Conservation (phyloP, 352 stramenopile genomes). For the Phytophthora boehmeriae region DNA sequence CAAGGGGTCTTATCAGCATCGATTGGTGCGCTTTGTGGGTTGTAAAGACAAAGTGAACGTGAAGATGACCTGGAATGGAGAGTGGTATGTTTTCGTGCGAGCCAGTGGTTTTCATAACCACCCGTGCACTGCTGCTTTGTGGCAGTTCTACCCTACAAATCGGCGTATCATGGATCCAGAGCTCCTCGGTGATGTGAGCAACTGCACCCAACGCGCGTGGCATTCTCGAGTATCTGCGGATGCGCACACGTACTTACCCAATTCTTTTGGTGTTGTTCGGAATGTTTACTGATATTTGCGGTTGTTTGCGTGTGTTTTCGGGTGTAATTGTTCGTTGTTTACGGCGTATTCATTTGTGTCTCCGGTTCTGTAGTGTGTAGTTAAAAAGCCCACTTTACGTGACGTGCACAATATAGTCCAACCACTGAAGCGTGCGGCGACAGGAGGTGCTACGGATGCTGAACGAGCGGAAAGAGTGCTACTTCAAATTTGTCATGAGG, state of each 20-base stretch:
- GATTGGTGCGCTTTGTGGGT: not conserved
- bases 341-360: no score
- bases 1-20: not conserved
- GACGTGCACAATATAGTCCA: conserved; percentile 1
- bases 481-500: not conserved
- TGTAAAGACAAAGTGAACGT: not conserved
- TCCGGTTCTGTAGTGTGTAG: no score
- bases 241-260: not conserved
- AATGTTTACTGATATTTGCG: not conserved
- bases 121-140: not conserved
- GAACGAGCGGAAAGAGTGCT: not conserved
- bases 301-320: not conserved
- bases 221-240: not conserved
- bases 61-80: not conserved
- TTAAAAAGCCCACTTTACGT: not conserved
- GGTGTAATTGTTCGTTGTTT: not conserved
- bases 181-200: not conserved
- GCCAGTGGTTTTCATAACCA: not conserved
- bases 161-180: not conserved
- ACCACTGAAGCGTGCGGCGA: not conserved
- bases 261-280: not conserved
- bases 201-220: not conserved
- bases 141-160: not conserved
- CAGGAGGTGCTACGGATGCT: not conserved
- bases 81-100: not conserved